A percentile compares a stretch with the other conserved stretches of the same genome.
These are phyloP conservation scores for Akanthomyces muscarius DNA, from an alignment of 2,329 filamentous ascomycete species.

Conservation along the genomic window DNA sequence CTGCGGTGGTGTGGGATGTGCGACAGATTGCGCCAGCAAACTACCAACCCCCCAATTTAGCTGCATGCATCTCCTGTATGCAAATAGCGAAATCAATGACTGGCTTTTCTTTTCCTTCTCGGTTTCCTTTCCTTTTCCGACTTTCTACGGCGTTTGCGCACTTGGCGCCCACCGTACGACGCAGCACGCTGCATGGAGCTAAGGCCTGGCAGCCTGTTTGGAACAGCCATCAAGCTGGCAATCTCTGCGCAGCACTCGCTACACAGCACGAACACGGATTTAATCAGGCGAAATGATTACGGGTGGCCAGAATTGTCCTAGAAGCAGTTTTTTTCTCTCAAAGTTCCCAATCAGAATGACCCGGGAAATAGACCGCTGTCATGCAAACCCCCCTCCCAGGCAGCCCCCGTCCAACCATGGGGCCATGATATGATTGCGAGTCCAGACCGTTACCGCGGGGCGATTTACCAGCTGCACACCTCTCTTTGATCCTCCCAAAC, in stretches of 20 bases:
- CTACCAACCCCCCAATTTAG: background rate
- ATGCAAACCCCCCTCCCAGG: background rate
- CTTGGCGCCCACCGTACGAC: background rate
- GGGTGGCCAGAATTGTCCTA: no score
- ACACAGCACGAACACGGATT: background rate
- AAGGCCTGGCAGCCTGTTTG: background rate
- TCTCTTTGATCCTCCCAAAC: background rate
- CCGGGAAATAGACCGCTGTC: background rate
- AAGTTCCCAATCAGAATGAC: background rate
- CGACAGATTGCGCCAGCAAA: conserved; percentile 9
- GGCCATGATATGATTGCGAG: conserved; percentile 19
- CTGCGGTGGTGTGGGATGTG: conserved; percentile 12
- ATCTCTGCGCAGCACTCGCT: no score
- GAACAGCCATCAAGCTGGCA: background rate
- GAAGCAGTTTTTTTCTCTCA: background rate
- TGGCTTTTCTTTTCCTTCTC: background rate
- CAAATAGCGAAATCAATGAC: background rate
- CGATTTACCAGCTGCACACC: conserved; percentile 16
- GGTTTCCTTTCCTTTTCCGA: background rate
- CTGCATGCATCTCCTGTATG: background rate
- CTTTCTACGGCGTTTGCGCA: background rate
- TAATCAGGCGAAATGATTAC: background rate
- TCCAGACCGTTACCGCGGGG: conserved; percentile 16
- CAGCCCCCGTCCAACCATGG: background rate
- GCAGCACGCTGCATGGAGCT: background rate